These are phyloP conservation scores for Mortierella sp. DNA, from an alignment of 371 early-diverging fungal species.

Conservation along the genomic window DNA sequence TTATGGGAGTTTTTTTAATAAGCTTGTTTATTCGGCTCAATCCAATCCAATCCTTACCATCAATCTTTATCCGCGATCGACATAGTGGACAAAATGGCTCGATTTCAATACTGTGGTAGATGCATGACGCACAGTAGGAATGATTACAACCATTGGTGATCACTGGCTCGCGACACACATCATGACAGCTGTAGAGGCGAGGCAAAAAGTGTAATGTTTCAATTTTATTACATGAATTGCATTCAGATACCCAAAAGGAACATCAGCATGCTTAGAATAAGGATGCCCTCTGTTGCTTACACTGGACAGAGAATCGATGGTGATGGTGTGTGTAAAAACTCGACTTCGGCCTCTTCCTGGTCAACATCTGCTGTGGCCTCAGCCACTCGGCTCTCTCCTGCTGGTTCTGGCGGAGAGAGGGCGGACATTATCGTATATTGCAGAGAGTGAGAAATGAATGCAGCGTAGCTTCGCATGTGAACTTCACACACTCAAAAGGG, in stretches of 20 bases:
- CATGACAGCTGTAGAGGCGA: slow-evolving; percentile 61
- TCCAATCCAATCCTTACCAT: slow-evolving; percentile 51
- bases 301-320: slow-evolving; percentile 66
- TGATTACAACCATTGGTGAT: slow-evolving; percentile 74
- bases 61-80: slow-evolving; percentile 58
- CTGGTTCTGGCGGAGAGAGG: slow-evolving; percentile 39
- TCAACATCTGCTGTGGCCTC: slow-evolving; percentile 12
- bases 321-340: slow-evolving; percentile 62
- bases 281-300: slow-evolving; percentile 32
- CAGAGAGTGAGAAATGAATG: background rate
- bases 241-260: background rate
- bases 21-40: background rate
- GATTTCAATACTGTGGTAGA: slow-evolving; percentile 62
- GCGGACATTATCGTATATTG: slow-evolving; percentile 22
- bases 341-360: slow-evolving; percentile 46
- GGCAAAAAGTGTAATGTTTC: background rate
- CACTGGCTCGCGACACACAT: slow-evolving; percentile 68
- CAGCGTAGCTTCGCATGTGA: background rate
- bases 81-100: slow-evolving; percentile 75
- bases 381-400: background rate
- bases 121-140: slow-evolving; percentile 69
- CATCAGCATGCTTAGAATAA: background rate
- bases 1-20: background rate
- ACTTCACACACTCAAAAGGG: background rate
- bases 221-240: slow-evolving; percentile 6